Base-by-base conservation (phyloP, 768 basidiomycete species). In the Multifurca ochricompacta region DNA sequence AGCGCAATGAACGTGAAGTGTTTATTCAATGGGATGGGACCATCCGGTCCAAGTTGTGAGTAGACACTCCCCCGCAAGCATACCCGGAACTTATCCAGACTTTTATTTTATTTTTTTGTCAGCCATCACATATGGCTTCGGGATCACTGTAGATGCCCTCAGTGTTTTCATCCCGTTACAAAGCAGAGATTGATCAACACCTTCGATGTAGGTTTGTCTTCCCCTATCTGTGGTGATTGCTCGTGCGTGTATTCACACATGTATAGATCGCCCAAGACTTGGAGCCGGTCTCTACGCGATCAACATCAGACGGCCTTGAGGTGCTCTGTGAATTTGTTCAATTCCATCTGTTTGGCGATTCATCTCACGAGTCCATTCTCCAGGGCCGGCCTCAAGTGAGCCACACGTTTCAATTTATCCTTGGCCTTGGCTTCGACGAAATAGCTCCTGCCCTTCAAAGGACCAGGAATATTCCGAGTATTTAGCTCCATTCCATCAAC, bases 121-220 rank as follows among this genome's bases (percentile, higher is more conserved):
- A 97, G 94, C 65, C 91, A 95, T 66, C 82, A 92, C 63, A 79
- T 91, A 36, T 96, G 91, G 87, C 71, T 97, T 21, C 75, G 91
- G 40, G 95, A 97, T 64, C 94, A 97, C 61, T 98, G 95, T 66
- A 77, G 92, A 31, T 96, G 92, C 67, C 71, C 85, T 5, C 72
- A 80, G 46, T 95, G 92, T 68, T 94, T 89, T 64, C 94, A 97
- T 68, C 73, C 84, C 0, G 66, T 82, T 56, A 97, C 94, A 16
- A 94, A 91, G 64, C 95, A 97, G 68, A 77, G 94, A n/a, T 68
- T 97, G 9, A 71, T 91, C 48, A 83, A 88, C 64, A 91, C 93
- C 1, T 91, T 86, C 60, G 82, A 88, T 59, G 94, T 87, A 61
- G 27, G 75, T 59, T 8, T 23, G 14, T 42, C 21, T 16, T 4